phyloP scores from a whole-genome alignment of 768 basidiomycete species.

The Tulasnella calospora region DNA sequence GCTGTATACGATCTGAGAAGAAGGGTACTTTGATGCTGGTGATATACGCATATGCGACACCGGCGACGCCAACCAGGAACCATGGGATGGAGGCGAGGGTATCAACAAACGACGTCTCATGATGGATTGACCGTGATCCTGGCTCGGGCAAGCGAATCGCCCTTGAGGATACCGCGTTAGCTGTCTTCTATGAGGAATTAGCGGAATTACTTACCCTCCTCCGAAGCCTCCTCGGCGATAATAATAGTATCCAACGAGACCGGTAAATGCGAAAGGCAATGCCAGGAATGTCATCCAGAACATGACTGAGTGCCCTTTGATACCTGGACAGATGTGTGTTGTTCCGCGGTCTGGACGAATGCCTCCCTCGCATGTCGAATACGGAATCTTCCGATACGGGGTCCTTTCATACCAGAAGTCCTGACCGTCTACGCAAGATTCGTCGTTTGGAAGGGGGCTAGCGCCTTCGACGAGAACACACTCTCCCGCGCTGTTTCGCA shows the following conservation, averaged over 20 bases:
- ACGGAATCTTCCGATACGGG: conserved; percentile 82
- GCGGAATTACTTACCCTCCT: conserved; percentile 55
- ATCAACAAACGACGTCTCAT: conserved; percentile 51
- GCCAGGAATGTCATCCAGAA: conserved; percentile 82
- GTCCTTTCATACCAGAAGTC: conserved; percentile 94
- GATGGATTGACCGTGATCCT: conserved; percentile 35
- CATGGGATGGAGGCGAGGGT: conserved; percentile 86
- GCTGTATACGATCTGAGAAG: conserved; percentile 39
- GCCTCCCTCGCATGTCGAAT: conserved; percentile 82
- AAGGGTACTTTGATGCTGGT: conserved; percentile 30
- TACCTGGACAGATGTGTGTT: conserved; percentile 74
- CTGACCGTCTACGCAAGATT: conserved; percentile 49
- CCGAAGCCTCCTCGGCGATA: conserved; percentile 66
- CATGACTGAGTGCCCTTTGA: conserved; percentile 62
- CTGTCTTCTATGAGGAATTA: background rate
- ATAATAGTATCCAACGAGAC: conserved; percentile 74
- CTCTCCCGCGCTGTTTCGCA: conserved; percentile 58
- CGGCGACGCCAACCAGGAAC: conserved; percentile 75
- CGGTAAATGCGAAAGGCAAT: conserved; percentile 73
- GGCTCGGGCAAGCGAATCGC: conserved; percentile 74
- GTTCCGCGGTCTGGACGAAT: conserved; percentile 68
- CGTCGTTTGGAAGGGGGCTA: conserved; percentile 55
- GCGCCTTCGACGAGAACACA: conserved; percentile 77
- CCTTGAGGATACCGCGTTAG: conserved; percentile 39
- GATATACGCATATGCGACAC: conserved; percentile 67